A percentile compares a stretch with the other conserved stretches of the same genome.
Conservation (phyloP, 805 yeast species). For the Lipomyces orientalis region DNA sequence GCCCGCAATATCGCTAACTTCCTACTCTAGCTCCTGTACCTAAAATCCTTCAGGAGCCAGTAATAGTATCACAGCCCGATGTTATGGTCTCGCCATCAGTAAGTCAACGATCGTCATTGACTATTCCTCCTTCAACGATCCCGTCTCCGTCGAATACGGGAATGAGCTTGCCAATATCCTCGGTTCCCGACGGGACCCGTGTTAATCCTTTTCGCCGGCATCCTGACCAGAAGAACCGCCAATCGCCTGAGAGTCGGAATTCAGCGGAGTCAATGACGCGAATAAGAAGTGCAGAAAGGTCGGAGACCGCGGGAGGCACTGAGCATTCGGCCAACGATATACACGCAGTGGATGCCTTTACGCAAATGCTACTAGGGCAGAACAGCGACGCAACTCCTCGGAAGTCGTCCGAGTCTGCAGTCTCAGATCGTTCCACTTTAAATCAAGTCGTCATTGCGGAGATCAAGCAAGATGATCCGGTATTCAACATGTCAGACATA, state of each 20-base stretch:
- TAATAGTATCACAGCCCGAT: not conserved
- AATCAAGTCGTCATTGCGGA: not conserved
- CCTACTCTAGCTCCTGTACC: constrained; percentile 22
- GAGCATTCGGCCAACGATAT: constrained; percentile 10
- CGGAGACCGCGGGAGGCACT: not conserved
- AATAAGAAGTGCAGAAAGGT: not conserved
- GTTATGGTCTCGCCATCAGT: not conserved
- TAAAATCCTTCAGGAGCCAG: constrained; percentile 1
- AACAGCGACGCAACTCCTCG: not conserved
- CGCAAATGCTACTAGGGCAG: constrained; percentile 30
- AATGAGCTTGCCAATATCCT: not conserved
- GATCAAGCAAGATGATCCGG: not conserved
- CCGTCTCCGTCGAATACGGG: constrained; percentile 1
- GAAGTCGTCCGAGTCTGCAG: not conserved
- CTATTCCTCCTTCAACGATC: not conserved
- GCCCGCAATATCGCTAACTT: not conserved
- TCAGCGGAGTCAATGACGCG: constrained; percentile 1
- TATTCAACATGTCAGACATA: not conserved
- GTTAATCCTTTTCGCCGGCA: constrained; percentile 12
- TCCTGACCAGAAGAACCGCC: not conserved
- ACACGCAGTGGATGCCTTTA: constrained; percentile 35
- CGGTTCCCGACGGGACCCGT: not conserved
- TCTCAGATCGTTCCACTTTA: not conserved
- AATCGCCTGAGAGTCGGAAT: not conserved
- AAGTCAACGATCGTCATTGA: constrained; percentile 9